Conservation (phyloP, 78 protist species). For the Dictyostelium capitatum region DNA sequence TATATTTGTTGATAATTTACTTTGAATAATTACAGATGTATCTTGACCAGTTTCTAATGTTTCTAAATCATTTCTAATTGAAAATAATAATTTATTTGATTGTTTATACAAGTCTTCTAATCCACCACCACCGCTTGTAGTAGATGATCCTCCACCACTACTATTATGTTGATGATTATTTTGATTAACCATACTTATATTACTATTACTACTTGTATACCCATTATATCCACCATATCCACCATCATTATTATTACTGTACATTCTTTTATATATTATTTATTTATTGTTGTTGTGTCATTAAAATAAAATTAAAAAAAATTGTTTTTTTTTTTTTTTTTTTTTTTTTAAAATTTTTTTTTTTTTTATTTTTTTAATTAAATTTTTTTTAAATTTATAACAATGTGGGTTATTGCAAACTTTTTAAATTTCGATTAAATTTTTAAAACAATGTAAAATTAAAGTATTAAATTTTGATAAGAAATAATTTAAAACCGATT, state of each 20-base stretch:
- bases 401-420: background rate
- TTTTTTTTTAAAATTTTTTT: too few relatives aligned
- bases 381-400: background rate
- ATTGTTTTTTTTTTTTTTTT: too few relatives aligned
- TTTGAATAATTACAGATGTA: constrained; percentile 58
- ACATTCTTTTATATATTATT: background rate
- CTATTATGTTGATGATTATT: background rate
- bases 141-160: background rate
- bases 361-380: too few relatives aligned
- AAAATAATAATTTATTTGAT: constrained; percentile 52
- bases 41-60: constrained; percentile 51
- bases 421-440: background rate
- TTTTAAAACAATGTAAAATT: background rate
- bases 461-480: constrained; percentile 10
- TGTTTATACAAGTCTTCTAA: constrained; percentile 47
- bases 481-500: constrained; percentile 29
- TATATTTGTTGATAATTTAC: constrained; percentile 39
- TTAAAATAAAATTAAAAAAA: too few relatives aligned
- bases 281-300: too few relatives aligned
- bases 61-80: constrained; percentile 54
- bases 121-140: background rate
- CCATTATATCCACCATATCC: background rate
- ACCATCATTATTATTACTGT: background rate
- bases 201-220: background rate
- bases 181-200: background rate